Percentiles rank a stretch among this genome's conserved stretches.
These are phyloP conservation scores for Lodderomyces oxycetoniae DNA, from an alignment of 1,139 yeast genomes.

Conservation along the genomic window DNA sequence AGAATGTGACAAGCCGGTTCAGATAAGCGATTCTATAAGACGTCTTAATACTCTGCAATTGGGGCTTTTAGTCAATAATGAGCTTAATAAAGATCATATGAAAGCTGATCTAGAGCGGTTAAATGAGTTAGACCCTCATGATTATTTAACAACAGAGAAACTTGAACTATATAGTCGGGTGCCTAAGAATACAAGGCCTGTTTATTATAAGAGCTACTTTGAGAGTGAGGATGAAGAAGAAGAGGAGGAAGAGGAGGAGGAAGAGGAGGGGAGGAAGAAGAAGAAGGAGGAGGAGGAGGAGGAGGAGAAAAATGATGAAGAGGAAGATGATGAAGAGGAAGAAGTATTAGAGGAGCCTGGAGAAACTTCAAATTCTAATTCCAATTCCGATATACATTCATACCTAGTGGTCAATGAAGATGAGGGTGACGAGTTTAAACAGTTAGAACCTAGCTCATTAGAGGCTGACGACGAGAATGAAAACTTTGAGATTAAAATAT, in stretches of 20 bases:
- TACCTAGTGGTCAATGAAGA: constrained; percentile 29
- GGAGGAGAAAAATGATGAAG: constrained; percentile 14
- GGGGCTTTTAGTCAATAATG: constrained; percentile 20
- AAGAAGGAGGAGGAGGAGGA: constrained; percentile 16
- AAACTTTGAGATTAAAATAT: constrained; percentile 18
- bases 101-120: constrained; percentile 13
- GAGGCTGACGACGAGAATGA: constrained; percentile 7
- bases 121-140: constrained; percentile 23
- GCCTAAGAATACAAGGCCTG: constrained; percentile 16
- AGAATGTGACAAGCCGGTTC: constrained; percentile 31
- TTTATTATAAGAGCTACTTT: constrained; percentile 17
- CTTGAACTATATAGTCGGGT: constrained; percentile 24
- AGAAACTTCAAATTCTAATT: constrained; percentile 7
- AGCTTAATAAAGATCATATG: constrained; percentile 11
- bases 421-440: background rate
- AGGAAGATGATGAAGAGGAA: background rate
- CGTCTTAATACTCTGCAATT: constrained; percentile 32
- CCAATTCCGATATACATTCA: constrained; percentile 23
- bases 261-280: constrained; percentile 14
- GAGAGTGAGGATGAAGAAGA: constrained; percentile 19
- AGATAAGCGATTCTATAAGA: constrained; percentile 27
- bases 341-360: no score
- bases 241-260: constrained; percentile 11
- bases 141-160: constrained; percentile 32
- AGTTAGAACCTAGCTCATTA: constrained; percentile 4